A percentile compares a stretch with the other conserved stretches of the same genome.
phyloP scores from a whole-genome alignment of 1,284 basidiomycete genomes.

The Uromyces viciae-fabae region DNA sequence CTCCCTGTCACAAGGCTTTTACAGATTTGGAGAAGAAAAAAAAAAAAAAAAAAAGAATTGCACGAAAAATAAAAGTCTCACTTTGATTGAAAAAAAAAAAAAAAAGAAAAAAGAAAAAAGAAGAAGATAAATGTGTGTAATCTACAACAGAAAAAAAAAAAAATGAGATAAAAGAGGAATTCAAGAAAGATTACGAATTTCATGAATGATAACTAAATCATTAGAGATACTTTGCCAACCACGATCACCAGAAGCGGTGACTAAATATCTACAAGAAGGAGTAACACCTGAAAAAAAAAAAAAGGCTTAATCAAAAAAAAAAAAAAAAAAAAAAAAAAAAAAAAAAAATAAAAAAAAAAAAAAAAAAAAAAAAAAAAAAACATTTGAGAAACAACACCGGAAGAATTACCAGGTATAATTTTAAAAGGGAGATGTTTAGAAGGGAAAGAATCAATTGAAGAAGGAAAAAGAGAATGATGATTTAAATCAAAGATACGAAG shows the following conservation, averaged over 20 bases:
- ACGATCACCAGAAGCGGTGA: conserved; percentile 86
- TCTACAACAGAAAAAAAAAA: too few relatives aligned
- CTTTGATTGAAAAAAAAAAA: too few relatives aligned
- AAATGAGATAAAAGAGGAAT: background rate
- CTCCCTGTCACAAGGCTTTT: too few relatives aligned
- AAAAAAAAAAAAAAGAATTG: too few relatives aligned
- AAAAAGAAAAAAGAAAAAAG: background rate
- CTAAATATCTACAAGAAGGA: conserved; percentile 74
- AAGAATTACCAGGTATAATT: conserved; percentile 94
- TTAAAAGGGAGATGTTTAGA: conserved; percentile 76
- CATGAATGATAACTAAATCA: conserved; percentile 80
- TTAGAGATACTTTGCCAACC: conserved; percentile 92
- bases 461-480: background rate
- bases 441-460: conserved; percentile 48
- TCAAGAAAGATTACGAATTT: conserved; percentile 62
- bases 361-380: conserved; percentile 59
- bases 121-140: background rate
- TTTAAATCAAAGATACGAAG: conserved; percentile 84
- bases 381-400: conserved; percentile 85
- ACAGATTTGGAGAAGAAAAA: too few relatives aligned
- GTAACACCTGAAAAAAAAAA: conserved; percentile 67
- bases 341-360: background rate
- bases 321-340: background rate
- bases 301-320: background rate
- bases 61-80: too few relatives aligned